These are phyloP conservation scores for Asterella californica DNA, from an alignment of 225 moss, liverwort and hornwort genomes.

Conservation along the genomic window DNA sequence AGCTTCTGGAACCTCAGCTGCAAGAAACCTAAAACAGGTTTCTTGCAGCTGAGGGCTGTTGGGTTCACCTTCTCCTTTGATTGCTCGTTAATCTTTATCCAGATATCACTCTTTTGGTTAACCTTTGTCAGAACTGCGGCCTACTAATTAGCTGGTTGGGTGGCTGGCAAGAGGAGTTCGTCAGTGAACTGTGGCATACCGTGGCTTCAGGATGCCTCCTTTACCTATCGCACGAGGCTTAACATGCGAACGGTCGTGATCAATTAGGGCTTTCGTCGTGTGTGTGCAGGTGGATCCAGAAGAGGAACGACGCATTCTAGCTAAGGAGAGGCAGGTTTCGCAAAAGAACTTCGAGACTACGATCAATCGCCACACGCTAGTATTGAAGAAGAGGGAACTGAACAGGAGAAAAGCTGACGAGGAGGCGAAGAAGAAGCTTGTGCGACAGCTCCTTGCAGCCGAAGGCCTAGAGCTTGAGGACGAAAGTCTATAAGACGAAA, in stretches of 20 bases:
- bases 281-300: conserved; percentile 75
- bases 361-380: conserved; percentile 73
- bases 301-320: conserved; percentile 88
- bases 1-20: no score
- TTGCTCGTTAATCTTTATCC: no score
- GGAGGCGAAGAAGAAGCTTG: conserved; percentile 84
- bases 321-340: conserved; percentile 72
- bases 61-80: no score
- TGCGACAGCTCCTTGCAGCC: conserved; percentile 84
- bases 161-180: no score
- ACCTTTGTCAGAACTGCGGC: no score
- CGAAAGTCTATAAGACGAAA: conserved; percentile 34
- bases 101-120: no score
- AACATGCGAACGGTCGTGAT: background rate
- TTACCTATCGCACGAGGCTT: background rate
- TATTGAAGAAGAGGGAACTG: conserved; percentile 89
- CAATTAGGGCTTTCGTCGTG: background rate
- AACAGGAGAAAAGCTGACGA: conserved; percentile 65
- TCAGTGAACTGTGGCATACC: no score
- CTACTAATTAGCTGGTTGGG: no score
- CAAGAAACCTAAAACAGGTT: no score
- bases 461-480: conserved; percentile 97
- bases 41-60: no score
- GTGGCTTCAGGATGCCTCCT: no score
- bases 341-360: conserved; percentile 82